Percentiles rank a stretch among this genome's conserved stretches.
Conservation (phyloP, 768 basidiomycete species). For the Mycena galericulata region DNA sequence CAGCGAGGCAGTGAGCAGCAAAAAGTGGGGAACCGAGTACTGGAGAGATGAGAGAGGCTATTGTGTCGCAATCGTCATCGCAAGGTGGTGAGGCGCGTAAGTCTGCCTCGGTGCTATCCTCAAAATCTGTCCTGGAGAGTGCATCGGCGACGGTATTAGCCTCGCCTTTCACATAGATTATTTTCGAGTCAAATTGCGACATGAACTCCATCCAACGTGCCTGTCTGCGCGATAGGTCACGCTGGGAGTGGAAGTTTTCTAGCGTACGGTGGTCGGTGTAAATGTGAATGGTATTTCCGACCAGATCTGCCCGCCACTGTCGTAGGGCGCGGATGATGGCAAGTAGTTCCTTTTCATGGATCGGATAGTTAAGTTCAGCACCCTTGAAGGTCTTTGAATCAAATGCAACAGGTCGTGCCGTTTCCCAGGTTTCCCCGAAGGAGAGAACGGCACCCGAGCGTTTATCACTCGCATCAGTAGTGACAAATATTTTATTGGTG, state of each 20-base stretch:
- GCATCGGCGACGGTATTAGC: conserved; percentile 47
- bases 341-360: conserved; percentile 1
- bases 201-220: conserved; percentile 46
- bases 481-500: neutral
- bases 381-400: conserved; percentile 9
- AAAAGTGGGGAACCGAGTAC: neutral
- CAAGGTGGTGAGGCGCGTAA: neutral
- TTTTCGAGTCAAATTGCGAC: conserved; percentile 43
- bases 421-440: conserved; percentile 1
- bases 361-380: neutral
- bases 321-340: conserved; percentile 12
- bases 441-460: neutral
- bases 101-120: neutral
- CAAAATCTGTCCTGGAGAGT: conserved; percentile 37
- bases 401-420: conserved; percentile 1
- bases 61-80: neutral
- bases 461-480: neutral
- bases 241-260: conserved; percentile 44
- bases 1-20: neutral
- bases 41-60: neutral
- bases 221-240: conserved; percentile 42
- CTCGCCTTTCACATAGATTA: conserved; percentile 45
- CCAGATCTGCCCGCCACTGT: conserved; percentile 35
- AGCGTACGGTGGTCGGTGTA: conserved; percentile 49
- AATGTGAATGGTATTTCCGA: conserved; percentile 33